Percentiles rank a stretch among this genome's conserved stretches.
These are phyloP conservation scores for Tilletiaria anomala DNA, from an alignment of 1,284 basidiomycete genomes.

Conservation along the genomic window DNA sequence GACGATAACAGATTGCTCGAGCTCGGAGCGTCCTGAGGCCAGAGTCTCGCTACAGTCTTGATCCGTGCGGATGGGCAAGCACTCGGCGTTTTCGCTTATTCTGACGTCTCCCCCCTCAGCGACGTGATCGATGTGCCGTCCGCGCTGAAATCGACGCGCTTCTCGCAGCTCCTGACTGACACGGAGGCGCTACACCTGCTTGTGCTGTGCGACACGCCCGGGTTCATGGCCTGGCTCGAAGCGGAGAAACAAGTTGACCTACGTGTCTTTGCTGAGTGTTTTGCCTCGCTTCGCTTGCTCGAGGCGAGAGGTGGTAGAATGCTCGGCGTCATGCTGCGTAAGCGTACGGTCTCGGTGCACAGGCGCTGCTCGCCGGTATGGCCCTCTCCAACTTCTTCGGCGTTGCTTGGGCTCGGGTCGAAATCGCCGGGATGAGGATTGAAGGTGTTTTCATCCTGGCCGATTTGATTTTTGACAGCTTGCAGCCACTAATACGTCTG, in stretches of 20 bases:
- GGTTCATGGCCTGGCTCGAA: constrained; percentile 19
- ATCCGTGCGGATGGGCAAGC: constrained; percentile 9
- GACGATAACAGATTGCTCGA: constrained; percentile 17
- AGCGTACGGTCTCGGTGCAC: constrained; percentile 19
- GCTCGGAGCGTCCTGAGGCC: constrained; percentile 11
- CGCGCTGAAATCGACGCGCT: constrained; percentile 15
- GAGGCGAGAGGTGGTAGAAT: constrained; percentile 10
- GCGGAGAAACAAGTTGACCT: constrained; percentile 14
- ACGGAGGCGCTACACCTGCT: constrained; percentile 11
- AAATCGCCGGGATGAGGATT: constrained; percentile 13
- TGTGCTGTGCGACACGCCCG: constrained; percentile 19
- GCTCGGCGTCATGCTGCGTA: constrained; percentile 10
- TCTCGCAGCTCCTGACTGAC: constrained; percentile 12
- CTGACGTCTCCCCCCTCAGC: constrained; percentile 11
- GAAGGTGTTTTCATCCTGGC: constrained; percentile 7
- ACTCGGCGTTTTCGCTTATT: constrained; percentile 16
- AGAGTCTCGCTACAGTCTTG: constrained; percentile 14
- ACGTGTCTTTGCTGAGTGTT: constrained; percentile 19
- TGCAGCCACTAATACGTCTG: neutral
- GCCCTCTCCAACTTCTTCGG: constrained; percentile 11
- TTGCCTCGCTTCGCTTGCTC: constrained; percentile 10
- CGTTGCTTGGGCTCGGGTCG: constrained; percentile 13
- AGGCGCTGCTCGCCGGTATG: constrained; percentile 16
- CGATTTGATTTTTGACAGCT: neutral
- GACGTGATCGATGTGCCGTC: constrained; percentile 18